These are phyloP conservation scores for Rhizopus delemar DNA, from an alignment of 371 early-diverging fungal genomes.

Conservation along the genomic window DNA sequence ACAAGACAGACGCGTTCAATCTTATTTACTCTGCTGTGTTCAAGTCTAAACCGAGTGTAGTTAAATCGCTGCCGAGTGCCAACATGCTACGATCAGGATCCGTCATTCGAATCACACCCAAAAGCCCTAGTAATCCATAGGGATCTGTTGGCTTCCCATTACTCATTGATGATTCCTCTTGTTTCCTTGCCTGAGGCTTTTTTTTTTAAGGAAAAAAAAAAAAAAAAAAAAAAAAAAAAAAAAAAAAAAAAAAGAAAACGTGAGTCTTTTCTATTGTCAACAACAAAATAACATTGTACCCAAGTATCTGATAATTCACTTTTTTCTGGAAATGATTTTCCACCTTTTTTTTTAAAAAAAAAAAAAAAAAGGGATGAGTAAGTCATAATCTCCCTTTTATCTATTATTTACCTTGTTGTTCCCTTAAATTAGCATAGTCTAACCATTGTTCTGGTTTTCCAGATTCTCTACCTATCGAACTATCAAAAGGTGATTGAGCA, in stretches of 20 bases:
- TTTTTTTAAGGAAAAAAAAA: not conserved
- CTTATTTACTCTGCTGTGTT: slow-evolving; percentile 66
- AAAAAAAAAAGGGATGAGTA: too few species aligned
- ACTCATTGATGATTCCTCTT: slow-evolving; percentile 14
- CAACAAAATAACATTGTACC: slow-evolving; percentile 13
- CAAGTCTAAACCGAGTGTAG: slow-evolving; percentile 77
- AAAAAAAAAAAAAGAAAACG: too few species aligned
- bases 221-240: not conserved
- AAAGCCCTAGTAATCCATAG: slow-evolving; percentile 71
- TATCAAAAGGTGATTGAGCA: slow-evolving; percentile 37
- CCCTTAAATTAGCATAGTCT: slow-evolving; percentile 40
- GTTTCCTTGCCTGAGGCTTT: slow-evolving; percentile 16
- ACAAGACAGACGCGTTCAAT: slow-evolving; percentile 24
- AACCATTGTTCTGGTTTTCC: slow-evolving; percentile 41
- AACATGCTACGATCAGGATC: slow-evolving; percentile 73
- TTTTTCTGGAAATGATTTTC: slow-evolving; percentile 26
- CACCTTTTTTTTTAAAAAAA: slow-evolving; percentile 6
- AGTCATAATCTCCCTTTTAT: too few species aligned
- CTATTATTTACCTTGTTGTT: slow-evolving; percentile 11
- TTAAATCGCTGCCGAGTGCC: slow-evolving; percentile 76
- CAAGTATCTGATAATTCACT: slow-evolving; percentile 25
- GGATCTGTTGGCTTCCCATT: slow-evolving; percentile 42
- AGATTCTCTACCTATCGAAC: slow-evolving; percentile 31
- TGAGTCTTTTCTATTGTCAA: not conserved
- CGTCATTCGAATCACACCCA: slow-evolving; percentile 74